Conservation (phyloP, 176 grass and related monocot species). For the Paspalum notatum region DNA sequence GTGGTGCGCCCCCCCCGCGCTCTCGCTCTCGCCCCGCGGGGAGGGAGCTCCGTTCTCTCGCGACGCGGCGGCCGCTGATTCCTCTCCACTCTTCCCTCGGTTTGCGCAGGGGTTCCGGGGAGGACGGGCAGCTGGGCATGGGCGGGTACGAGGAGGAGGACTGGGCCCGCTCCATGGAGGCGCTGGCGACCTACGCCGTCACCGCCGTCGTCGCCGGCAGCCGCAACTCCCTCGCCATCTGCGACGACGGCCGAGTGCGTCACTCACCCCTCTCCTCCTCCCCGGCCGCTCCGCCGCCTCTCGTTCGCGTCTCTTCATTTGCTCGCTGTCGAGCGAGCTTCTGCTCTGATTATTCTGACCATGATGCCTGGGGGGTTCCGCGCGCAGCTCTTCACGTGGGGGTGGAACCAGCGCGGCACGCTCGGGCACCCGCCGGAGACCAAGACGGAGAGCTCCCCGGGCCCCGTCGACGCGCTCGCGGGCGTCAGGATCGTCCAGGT, state of each 20-base stretch:
- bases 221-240: slow-evolving; percentile 98
- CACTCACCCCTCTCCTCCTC: neutral
- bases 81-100: neutral
- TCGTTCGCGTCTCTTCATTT: slow-evolving; percentile 3
- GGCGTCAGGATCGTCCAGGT: slow-evolving; percentile 89
- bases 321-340: neutral
- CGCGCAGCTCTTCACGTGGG: slow-evolving; percentile 91
- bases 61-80: slow-evolving; percentile 22
- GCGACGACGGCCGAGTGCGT: slow-evolving; percentile 67
- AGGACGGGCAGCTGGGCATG: slow-evolving; percentile 93
- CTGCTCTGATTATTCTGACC: neutral
- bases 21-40: neutral
- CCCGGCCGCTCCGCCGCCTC: neutral
- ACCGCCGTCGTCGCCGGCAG: slow-evolving; percentile 82
- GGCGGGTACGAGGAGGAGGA: slow-evolving; percentile 76
- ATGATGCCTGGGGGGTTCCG: neutral
- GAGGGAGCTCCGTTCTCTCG: neutral
- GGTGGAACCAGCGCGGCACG: slow-evolving; percentile 97
- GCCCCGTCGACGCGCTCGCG: slow-evolving; percentile 61
- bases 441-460: slow-evolving; percentile 52
- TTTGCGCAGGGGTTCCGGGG: slow-evolving; percentile 72
- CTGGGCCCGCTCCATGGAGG: slow-evolving; percentile 49
- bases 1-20: slow-evolving; percentile 42
- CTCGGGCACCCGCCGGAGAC: slow-evolving; percentile 69
- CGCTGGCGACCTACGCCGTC: slow-evolving; percentile 58